Conservation (phyloP, 169 alveolate species). For the Eimeria brunetti region DNA sequence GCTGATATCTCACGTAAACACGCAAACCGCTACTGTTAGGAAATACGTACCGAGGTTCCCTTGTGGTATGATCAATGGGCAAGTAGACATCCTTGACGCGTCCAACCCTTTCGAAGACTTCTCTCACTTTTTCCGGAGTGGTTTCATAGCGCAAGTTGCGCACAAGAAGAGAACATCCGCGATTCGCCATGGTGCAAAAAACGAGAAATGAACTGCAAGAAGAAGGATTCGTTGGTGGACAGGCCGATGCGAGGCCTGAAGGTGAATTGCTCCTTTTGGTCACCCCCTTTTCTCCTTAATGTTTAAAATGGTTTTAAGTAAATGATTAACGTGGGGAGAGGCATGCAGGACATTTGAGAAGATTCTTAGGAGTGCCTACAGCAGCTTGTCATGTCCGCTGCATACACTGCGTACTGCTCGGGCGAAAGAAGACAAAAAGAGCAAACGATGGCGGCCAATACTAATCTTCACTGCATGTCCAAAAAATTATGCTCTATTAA, state of each 20-base stretch:
- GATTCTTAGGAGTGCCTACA: not conserved
- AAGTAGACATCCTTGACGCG: constrained; percentile 92
- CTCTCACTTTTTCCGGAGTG: constrained; percentile 89
- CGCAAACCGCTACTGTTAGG: not conserved
- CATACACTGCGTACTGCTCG: not conserved
- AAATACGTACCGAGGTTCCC: constrained; percentile 85
- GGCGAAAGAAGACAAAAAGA: not conserved
- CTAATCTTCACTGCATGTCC: not conserved
- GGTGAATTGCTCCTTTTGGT: not conserved
- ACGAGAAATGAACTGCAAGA: not conserved
- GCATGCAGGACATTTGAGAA: not conserved
- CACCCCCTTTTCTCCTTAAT: not conserved
- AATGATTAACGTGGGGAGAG: not conserved
- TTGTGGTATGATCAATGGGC: constrained; percentile 89
- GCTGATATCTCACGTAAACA: not conserved
- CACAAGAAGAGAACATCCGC: constrained; percentile 87
- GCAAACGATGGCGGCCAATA: constrained; percentile 13
- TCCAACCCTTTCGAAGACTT: constrained; percentile 90
- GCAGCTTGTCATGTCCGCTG: constrained; percentile 28
- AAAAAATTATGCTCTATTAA: too few relatives aligned
- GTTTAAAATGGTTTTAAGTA: not conserved
- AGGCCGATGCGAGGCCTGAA: constrained; percentile 3
- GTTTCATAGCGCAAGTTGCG: constrained; percentile 90
- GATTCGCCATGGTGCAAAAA: constrained; percentile 71
- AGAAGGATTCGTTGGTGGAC: not conserved